These are phyloP conservation scores for Zelopaecilomyces penicillatus DNA, from an alignment of 2,329 filamentous ascomycete genomes.

Conservation along the genomic window DNA sequence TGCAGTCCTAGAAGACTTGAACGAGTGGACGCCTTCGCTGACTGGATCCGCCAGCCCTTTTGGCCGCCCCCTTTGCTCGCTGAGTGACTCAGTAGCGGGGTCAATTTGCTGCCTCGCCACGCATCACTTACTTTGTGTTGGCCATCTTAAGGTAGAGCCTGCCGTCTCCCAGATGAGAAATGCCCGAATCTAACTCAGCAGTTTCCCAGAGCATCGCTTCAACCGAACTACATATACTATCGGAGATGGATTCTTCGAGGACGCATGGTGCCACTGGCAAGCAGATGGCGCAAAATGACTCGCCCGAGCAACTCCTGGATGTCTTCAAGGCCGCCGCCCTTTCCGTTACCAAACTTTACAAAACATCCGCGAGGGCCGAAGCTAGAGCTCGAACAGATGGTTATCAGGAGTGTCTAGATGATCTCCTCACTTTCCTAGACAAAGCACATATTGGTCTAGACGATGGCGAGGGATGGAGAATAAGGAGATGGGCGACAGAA, in stretches of 20 bases:
- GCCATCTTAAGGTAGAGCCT: no score
- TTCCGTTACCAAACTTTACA: constrained; percentile 94
- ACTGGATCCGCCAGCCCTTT: no score
- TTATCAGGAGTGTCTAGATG: constrained; percentile 90
- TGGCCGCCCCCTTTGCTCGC: no score
- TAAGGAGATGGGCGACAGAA: constrained; percentile 60
- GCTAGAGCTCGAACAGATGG: constrained; percentile 68
- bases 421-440: constrained; percentile 78
- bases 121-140: no score
- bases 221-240: neutral
- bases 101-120: no score
- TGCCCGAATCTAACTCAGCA: no score
- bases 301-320: constrained; percentile 64
- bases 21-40: no score
- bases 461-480: constrained; percentile 65
- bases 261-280: constrained; percentile 16
- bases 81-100: no score
- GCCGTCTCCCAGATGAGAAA: no score
- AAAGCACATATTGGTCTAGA: constrained; percentile 68
- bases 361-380: constrained; percentile 74
- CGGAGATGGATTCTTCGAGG: constrained; percentile 9
- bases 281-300: constrained; percentile 26
- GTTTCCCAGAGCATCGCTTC: no score
- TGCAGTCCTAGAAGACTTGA: no score
- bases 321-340: constrained; percentile 88